Percentiles rank a stretch among this genome's conserved stretches.
phyloP scores from a whole-genome alignment of 768 basidiomycete species.

The Leccinellum albellum region DNA sequence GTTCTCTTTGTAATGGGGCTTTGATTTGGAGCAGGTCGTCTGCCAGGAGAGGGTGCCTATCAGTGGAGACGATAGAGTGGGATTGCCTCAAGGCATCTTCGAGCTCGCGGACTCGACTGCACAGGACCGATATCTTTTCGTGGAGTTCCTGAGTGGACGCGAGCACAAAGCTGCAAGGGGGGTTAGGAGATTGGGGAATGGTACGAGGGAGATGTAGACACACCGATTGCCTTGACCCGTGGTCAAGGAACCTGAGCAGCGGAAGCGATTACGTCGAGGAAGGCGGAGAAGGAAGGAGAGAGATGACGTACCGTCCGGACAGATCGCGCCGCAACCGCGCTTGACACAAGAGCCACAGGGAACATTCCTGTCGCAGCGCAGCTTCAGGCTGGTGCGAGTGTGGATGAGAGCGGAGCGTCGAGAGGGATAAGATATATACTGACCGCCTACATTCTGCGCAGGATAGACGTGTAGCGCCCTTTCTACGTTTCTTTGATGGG shows the following conservation, averaged over 20 bases:
- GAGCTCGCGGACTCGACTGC: constrained; percentile 69
- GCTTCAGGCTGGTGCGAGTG: constrained; percentile 23
- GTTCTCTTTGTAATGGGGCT: constrained; percentile 70
- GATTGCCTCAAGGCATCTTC: constrained; percentile 66
- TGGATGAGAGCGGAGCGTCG: neutral
- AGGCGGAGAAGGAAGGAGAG: constrained; percentile 8
- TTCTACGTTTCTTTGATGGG: constrained; percentile 55
- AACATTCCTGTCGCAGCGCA: constrained; percentile 64
- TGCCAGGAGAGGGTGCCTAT: constrained; percentile 61
- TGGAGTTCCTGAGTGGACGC: constrained; percentile 79
- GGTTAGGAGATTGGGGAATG: neutral
- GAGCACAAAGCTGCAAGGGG: constrained; percentile 58
- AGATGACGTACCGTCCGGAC: constrained; percentile 61
- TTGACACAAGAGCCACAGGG: constrained; percentile 82
- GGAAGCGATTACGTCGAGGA: constrained; percentile 18
- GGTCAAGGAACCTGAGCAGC: constrained; percentile 61
- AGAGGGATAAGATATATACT: neutral
- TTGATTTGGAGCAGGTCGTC: constrained; percentile 76
- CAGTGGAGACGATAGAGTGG: constrained; percentile 54
- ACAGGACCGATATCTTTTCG: constrained; percentile 75
- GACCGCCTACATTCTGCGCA: constrained; percentile 80
- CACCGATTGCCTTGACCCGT: constrained; percentile 82
- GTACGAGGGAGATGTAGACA: constrained; percentile 7
- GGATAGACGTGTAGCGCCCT: constrained; percentile 71
- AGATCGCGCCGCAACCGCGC: constrained; percentile 76